These are phyloP conservation scores for Penicillium coffeae DNA, from an alignment of 495 filamentous ascomycete genomes.

Conservation along the genomic window DNA sequence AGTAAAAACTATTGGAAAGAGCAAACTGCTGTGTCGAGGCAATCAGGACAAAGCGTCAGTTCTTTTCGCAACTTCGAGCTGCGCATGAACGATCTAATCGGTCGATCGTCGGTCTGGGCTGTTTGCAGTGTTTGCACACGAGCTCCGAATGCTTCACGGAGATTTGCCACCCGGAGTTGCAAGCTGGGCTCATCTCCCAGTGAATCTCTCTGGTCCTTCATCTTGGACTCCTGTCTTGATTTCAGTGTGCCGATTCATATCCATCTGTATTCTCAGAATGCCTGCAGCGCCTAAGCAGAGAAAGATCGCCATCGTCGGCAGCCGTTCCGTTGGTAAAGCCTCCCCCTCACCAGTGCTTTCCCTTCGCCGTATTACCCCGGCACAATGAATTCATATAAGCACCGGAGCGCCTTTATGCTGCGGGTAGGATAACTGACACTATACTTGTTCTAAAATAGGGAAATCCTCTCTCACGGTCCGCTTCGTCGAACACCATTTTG, in stretches of 20 bases:
- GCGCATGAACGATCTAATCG: not conserved
- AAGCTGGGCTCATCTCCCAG: not conserved
- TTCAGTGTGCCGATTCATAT: not conserved
- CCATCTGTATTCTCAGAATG: slow-evolving; percentile 49
- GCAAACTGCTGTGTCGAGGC: no score
- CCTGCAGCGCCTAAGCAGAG: slow-evolving; percentile 84
- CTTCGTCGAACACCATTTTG: slow-evolving; percentile 96
- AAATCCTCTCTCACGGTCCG: slow-evolving; percentile 98
- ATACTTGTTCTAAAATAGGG: slow-evolving; percentile 47
- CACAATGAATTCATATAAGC: not conserved
- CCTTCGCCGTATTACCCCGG: not conserved
- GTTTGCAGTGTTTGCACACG: slow-evolving; percentile 31
- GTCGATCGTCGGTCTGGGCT: not conserved
- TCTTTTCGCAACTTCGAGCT: no score
- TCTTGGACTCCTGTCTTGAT: not conserved
- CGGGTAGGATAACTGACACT: not conserved
- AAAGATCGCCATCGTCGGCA: slow-evolving; percentile 98
- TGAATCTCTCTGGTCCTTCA: not conserved
- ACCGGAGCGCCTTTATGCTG: not conserved
- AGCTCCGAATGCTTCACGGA: slow-evolving; percentile 22
- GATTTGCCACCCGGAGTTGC: slow-evolving; percentile 24
- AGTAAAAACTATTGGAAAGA: no score
- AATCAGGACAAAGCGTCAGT: no score
- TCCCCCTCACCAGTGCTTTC: not conserved
- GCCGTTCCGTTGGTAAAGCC: slow-evolving; percentile 85